Evolutionary conservation across 345 rosid species (phyloP), one percentile per base, ranked within the genome.

Genomic region (Brassica incana): DNA sequence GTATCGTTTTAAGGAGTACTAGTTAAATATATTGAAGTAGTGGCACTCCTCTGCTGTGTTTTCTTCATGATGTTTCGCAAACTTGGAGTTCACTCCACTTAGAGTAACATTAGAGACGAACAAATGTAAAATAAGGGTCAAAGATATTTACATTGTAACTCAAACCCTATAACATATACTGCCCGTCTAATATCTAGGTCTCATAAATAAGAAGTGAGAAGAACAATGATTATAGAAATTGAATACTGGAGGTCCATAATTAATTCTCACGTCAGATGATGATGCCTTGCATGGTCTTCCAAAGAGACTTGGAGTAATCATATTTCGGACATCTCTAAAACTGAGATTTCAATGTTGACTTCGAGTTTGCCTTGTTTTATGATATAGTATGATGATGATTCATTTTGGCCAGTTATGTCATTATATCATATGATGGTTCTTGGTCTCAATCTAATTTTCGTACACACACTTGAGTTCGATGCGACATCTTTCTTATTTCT

Each of bases 251-350:
- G 71, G 64, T 40, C 36, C 76, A 80, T 80, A 65, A 80, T 63
- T 74, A 74, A 74, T 48, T 18, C 61, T 70, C 33, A 70, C 80
- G 83, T 80, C 76, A 75, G 76, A 75, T 64, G 80, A 75, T 80
- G 83, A 77, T 81, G 80, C 50, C 74, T 80, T 80, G 66, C 81
- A 78, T 48, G 85, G 85, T 84, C 90, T 89, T 84, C 87, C 74
- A 83, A 74, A 79, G 85, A 87, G 89, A 89, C 71, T 81, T 82
- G 66, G 70, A 60, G 80, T 85, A 78, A 87, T 89, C 80, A 81
- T 76, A 76, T 72, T 59, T 56, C 74, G 74, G 65, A 71, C 74
- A 75, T 66, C 76, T 71, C 77, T 81, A 32, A 76, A 67, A 72
- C 14, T 76, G 27, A 80, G 54, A 80, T 70, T 78, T 75, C 74